These are phyloP conservation scores for Paraconiothyrium sp. DNA, from an alignment of 2,329 filamentous ascomycete species.

Conservation along the genomic window DNA sequence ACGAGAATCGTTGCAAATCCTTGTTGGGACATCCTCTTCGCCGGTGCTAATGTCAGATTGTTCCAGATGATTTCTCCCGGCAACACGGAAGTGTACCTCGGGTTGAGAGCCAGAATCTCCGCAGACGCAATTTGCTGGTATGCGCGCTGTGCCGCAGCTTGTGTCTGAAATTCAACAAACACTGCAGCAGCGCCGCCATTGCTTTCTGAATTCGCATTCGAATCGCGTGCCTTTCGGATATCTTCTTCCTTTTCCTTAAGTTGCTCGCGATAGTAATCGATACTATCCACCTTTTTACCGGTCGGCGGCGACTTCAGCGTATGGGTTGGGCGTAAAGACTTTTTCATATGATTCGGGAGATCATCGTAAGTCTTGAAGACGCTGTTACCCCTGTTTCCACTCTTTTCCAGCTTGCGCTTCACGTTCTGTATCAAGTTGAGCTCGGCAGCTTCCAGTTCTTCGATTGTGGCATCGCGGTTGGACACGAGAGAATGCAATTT, in stretches of 20 bases:
- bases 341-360: conserved; percentile 67
- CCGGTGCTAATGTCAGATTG: conserved; percentile 80
- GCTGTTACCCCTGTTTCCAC: conserved; percentile 61
- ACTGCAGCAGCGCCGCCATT: conserved; percentile 77
- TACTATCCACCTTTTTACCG: conserved; percentile 92
- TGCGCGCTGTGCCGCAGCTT: conserved; percentile 85
- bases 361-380: conserved; percentile 60
- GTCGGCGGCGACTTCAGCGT: conserved; percentile 60
- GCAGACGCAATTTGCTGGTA: conserved; percentile 68
- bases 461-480: conserved; percentile 80
- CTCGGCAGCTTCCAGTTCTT: conserved; percentile 86
- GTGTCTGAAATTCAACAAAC: conserved; percentile 88
- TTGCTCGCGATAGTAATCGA: conserved; percentile 85
- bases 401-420: conserved; percentile 76
- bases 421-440: conserved; percentile 83
- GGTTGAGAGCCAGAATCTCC: conserved; percentile 76
- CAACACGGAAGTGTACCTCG: conserved; percentile 82
- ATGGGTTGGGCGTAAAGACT: conserved; percentile 60
- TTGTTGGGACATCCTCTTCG: conserved; percentile 83
- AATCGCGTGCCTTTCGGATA: conserved; percentile 72
- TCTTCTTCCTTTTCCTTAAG: conserved; percentile 78
- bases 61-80: conserved; percentile 89
- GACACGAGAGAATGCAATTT: conserved; percentile 83
- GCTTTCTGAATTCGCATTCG: conserved; percentile 65
- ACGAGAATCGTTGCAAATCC: conserved; percentile 79